Evolutionary conservation across 352 stramenopile genomes (phyloP).

Genomic region (Aphanomyces invadans): DNA sequence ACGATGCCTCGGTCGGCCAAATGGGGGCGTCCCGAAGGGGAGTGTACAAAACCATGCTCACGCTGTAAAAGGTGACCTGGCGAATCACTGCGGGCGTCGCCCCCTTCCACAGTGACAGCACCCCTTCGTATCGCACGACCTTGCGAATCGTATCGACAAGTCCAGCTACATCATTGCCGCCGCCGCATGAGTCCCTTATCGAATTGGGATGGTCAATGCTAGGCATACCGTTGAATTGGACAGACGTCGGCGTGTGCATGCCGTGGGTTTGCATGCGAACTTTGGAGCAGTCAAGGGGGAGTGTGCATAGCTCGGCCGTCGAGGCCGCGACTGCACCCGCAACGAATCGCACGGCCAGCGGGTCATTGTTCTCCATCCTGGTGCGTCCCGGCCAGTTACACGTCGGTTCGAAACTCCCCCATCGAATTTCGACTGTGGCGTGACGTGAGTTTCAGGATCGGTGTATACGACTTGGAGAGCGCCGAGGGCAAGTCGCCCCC

Average conservation of each 20-base stretch:
- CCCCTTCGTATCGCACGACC: conserved; percentile 62
- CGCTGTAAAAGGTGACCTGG: conserved; percentile 82
- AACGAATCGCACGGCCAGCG: conserved; percentile 62
- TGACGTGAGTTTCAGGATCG: not conserved
- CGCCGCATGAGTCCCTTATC: too few relatives aligned
- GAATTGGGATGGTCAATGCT: too few relatives aligned
- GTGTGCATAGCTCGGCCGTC: conserved; percentile 68
- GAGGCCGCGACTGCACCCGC: conserved; percentile 55
- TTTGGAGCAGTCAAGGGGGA: conserved; percentile 84
- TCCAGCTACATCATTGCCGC: conserved; percentile 30
- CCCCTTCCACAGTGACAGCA: conserved; percentile 63
- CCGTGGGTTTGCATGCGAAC: conserved; percentile 73
- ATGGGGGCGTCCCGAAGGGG: conserved; percentile 59
- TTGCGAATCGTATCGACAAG: conserved; percentile 64
- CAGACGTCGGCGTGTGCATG: conserved; percentile 15
- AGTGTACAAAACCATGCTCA: conserved; percentile 81
- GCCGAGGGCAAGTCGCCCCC: too few relatives aligned
- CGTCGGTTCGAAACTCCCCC: conserved; percentile 4
- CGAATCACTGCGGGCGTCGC: conserved; percentile 65
- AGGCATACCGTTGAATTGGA: conserved; percentile 18
- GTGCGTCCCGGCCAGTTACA: not conserved
- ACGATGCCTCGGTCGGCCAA: conserved; percentile 42
- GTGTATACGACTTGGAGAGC: too few relatives aligned
- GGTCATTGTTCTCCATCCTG: conserved; percentile 27
- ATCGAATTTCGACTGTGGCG: too few relatives aligned